These are phyloP conservation scores for Trypanosomatidae sp. DNA, from an alignment of 208 protist species.

Conservation along the genomic window DNA sequence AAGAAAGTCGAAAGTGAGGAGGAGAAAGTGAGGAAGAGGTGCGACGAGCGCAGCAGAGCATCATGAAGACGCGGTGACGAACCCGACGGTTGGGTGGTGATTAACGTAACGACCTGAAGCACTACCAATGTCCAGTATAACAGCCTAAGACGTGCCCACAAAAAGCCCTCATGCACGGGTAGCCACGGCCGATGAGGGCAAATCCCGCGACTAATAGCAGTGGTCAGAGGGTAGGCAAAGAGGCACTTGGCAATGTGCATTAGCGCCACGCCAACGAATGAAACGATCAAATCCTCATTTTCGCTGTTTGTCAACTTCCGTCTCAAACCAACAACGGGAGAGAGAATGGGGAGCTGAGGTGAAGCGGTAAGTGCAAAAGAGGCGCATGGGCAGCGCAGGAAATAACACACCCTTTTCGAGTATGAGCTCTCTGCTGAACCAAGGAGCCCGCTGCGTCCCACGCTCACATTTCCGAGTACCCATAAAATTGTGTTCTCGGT, in stretches of 20 bases:
- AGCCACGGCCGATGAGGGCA: neutral
- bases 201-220: neutral
- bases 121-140: neutral
- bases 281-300: neutral
- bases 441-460: neutral
- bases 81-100: neutral
- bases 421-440: neutral
- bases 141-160: neutral
- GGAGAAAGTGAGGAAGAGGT: neutral
- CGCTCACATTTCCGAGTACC: neutral
- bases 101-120: neutral
- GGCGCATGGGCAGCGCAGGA: neutral
- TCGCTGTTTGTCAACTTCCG: neutral
- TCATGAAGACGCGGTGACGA: neutral
- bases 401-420: neutral
- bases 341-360: no score
- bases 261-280: neutral
- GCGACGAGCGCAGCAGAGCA: neutral
- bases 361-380: neutral
- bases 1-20: neutral
- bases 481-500: neutral
- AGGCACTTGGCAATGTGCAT: neutral
- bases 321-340: neutral
- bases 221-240: neutral
- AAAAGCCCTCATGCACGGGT: neutral